These are phyloP conservation scores for Sporothrix schenckii DNA, from an alignment of 2,329 filamentous ascomycete species.

Conservation along the genomic window DNA sequence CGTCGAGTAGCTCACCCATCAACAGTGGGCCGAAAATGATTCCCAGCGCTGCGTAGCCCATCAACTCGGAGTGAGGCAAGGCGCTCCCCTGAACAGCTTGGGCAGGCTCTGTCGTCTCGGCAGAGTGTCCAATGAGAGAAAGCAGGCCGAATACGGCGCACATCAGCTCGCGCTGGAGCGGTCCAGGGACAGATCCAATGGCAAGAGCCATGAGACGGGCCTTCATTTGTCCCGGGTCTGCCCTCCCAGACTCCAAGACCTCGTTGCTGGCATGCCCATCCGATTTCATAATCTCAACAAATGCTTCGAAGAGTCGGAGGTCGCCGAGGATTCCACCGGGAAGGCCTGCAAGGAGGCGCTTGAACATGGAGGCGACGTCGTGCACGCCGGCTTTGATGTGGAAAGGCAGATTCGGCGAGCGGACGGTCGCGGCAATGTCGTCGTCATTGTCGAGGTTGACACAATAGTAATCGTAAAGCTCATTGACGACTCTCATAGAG, in stretches of 20 bases:
- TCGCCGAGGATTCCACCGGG: constrained; percentile 69
- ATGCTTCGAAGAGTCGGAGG: constrained; percentile 61
- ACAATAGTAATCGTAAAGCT: constrained; percentile 67
- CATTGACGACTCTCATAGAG: constrained; percentile 58
- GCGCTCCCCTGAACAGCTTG: constrained; percentile 57
- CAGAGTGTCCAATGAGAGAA: constrained; percentile 61
- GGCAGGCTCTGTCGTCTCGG: constrained; percentile 54
- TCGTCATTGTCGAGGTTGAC: constrained; percentile 52
- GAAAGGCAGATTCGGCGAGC: constrained; percentile 60
- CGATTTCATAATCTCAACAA: constrained; percentile 61
- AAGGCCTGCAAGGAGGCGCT: constrained; percentile 63
- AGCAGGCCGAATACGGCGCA: constrained; percentile 69
- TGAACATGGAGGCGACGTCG: constrained; percentile 69
- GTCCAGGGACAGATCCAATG: constrained; percentile 61
- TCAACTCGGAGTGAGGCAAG: constrained; percentile 60
- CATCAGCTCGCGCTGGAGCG: constrained; percentile 64
- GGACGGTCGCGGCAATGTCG: constrained; percentile 59
- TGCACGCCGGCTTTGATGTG: constrained; percentile 64
- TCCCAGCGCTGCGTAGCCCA: constrained; percentile 66
- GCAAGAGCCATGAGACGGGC: constrained; percentile 68
- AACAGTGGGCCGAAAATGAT: constrained; percentile 68
- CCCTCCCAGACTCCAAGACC: constrained; percentile 50
- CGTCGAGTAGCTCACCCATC: constrained; percentile 59
- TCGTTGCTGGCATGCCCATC: not conserved
- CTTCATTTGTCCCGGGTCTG: constrained; percentile 60